Evolutionary conservation across 768 basidiomycete genomes (phyloP), one percentile per base, ranked within the genome.

Genomic region (Termitomyces sp.): DNA sequence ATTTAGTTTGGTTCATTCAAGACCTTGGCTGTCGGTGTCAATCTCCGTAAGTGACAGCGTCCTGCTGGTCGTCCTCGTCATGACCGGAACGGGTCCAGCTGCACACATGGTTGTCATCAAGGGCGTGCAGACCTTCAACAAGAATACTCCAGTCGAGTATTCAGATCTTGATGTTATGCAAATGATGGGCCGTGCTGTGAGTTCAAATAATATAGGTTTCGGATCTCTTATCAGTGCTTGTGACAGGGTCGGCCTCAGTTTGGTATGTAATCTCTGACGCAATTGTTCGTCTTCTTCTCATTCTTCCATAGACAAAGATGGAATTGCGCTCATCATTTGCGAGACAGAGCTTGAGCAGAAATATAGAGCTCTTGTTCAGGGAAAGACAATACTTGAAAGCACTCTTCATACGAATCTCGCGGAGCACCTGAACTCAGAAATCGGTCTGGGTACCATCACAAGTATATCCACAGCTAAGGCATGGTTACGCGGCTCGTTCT

Each of bases 21-120:
- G 90, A 98, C 96, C 14, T 77, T 99, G 26, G 95, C 97, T 0
- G 94, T 98, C 40, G 96, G 97, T 1, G 93, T 98, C 35, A 98
- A 99, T 67, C 78, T 98, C 54, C 97, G 92, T 92, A 66, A 62
- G 86, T 74, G 26, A 5, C 16, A 32, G 35, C 16, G n/a, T 13
- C 30, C 32, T 30, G 16, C 47, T 45, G 55, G 43, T 45, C 14
- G 54, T 52, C 14, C 41, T 49, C 56, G 11, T 24, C 32, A 58
- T 50, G 40, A 53, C 20, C 49, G 41, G 36, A 26, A 53, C 20
- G 14, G 16, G 38, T 16, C 60, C 60, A 94, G 92, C 96, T 48
- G 94, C 95, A 1, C 92, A 96, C 65, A 90, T 90, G 61, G 96
- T 96, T 50, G 83, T 98, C 59, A 88, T 99, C 64, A 93, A 92